Evolutionary conservation across 352 stramenopile genomes (phyloP).

Genomic region (Phytophthora pini): DNA sequence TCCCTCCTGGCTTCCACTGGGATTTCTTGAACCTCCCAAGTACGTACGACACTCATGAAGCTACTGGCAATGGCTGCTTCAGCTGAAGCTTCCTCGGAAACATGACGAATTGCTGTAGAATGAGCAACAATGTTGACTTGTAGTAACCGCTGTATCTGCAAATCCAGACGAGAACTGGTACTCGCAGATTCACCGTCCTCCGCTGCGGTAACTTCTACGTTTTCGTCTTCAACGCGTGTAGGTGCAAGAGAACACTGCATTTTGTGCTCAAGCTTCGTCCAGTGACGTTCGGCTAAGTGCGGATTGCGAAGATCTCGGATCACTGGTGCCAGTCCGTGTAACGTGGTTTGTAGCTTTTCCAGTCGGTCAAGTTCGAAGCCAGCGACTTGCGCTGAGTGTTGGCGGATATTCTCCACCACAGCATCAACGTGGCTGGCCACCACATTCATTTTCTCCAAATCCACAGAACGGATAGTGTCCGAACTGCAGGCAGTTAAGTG

Average conservation of each 20-base stretch:
- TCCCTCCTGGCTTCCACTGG: conserved; percentile 56
- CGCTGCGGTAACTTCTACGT: background rate
- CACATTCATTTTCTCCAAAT: conserved; percentile 45
- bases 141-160: conserved; percentile 61
- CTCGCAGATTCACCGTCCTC: too few species aligned
- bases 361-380: conserved; percentile 47
- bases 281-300: conserved; percentile 65
- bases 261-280: conserved; percentile 79
- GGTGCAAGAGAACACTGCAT: conserved; percentile 52
- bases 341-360: conserved; percentile 40
- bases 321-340: conserved; percentile 57
- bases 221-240: background rate
- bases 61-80: conserved; percentile 68
- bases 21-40: conserved; percentile 70
- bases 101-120: conserved; percentile 56
- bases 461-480: conserved; percentile 51
- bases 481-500: conserved; percentile 44
- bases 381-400: conserved; percentile 9
- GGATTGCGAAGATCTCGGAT: conserved; percentile 73
- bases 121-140: conserved; percentile 51
- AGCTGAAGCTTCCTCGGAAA: conserved; percentile 73
- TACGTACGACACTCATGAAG: conserved; percentile 61
- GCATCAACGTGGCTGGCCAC: conserved; percentile 29
- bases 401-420: conserved; percentile 30
- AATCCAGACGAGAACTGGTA: conserved; percentile 28